Conservation (phyloP, 225 moss, liverwort and hornwort genomes). For the Straminergon stramineum region DNA sequence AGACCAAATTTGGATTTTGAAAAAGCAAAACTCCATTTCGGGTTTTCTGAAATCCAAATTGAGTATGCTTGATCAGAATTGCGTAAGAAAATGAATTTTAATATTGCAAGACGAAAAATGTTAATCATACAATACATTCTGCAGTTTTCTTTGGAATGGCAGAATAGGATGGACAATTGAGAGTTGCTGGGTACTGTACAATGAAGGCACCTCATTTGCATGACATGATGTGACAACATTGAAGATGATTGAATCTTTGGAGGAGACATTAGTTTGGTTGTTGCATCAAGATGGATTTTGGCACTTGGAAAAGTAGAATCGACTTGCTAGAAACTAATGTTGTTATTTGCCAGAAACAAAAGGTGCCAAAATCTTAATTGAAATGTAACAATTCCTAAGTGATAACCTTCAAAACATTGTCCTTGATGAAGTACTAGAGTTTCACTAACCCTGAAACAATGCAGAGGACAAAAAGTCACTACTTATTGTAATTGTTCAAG, state of each 20-base stretch:
- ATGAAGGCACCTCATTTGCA: neutral
- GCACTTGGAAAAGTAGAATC: neutral
- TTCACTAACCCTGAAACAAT: neutral
- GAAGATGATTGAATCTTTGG: neutral
- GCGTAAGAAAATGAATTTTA: too few species aligned
- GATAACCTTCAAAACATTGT: neutral
- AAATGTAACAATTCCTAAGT: neutral
- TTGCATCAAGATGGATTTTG: neutral
- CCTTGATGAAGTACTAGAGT: neutral
- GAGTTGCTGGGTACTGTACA: too few species aligned
- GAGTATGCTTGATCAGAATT: too few species aligned
- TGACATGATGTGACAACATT: neutral
- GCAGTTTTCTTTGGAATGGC: too few species aligned
- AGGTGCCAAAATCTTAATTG: neutral
- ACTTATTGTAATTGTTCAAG: neutral
- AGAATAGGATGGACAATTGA: too few species aligned
- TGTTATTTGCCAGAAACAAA: too few species aligned
- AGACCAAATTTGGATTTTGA: too few species aligned
- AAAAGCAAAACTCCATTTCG: too few species aligned
- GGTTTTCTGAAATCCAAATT: too few species aligned
- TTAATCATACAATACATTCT: too few species aligned
- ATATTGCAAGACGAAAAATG: too few species aligned
- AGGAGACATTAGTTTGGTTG: neutral
- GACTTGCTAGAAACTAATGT: neutral
- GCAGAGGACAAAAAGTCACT: fast-evolving